These are phyloP conservation scores for Vitrella brassicaformis DNA, from an alignment of 73 alveolate genomes.

Conservation along the genomic window DNA sequence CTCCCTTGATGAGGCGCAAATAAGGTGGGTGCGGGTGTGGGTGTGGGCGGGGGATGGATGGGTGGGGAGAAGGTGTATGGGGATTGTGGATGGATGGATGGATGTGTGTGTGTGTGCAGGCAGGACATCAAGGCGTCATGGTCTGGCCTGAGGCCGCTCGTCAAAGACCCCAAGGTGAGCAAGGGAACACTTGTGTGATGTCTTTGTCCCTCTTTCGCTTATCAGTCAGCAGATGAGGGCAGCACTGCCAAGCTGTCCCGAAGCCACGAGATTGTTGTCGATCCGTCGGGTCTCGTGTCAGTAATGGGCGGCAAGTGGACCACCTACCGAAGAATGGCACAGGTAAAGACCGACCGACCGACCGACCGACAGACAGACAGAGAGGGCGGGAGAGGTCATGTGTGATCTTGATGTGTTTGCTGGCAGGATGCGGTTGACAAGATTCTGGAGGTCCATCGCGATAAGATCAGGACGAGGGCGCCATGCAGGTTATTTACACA, in stretches of 20 bases:
- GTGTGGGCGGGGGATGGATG: too few relatives aligned
- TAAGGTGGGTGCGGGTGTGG: too few relatives aligned
- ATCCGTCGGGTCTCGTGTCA: constrained; percentile 54
- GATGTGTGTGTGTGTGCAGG: too few relatives aligned
- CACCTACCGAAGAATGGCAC: constrained; percentile 75
- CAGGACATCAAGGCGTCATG: constrained; percentile 42
- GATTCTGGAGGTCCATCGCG: neutral
- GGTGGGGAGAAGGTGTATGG: too few relatives aligned
- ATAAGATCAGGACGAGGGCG: neutral
- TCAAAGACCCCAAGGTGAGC: constrained; percentile 11
- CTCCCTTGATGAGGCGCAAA: neutral
- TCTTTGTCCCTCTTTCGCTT: neutral
- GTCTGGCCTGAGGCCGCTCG: constrained; percentile 74
- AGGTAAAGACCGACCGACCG: too few relatives aligned
- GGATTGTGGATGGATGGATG: too few relatives aligned
- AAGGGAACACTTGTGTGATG: neutral
- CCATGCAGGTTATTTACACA: too few relatives aligned
- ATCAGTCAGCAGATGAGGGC: constrained; percentile 24
- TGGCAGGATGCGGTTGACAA: constrained; percentile 1
- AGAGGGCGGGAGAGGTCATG: constrained; percentile 63
- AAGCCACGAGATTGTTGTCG: constrained; percentile 63
- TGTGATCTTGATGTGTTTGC: constrained; percentile 16
- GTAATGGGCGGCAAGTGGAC: constrained; percentile 91
- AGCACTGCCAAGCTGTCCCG: constrained; percentile 50
- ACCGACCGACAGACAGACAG: too few relatives aligned